Conservation (phyloP, 2,329 filamentous ascomycete genomes). For the Fusarium gaditjirri region DNA sequence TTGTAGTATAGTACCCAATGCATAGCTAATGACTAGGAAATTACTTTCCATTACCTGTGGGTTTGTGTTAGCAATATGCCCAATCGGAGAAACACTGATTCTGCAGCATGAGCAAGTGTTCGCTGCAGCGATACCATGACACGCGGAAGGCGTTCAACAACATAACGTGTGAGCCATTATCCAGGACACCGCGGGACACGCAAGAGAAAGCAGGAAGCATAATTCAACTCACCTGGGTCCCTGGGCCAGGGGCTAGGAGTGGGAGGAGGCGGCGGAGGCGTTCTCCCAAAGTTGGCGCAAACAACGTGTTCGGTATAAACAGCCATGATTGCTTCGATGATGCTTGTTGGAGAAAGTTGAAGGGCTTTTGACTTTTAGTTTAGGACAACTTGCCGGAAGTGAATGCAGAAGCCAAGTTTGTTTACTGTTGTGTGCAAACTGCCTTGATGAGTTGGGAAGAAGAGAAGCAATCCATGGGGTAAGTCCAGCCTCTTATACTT, state of each 20-base stretch:
- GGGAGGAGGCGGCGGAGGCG: constrained; percentile 12
- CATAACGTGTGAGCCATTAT: neutral
- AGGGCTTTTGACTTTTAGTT: neutral
- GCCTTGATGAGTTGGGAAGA: neutral
- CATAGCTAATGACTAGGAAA: neutral
- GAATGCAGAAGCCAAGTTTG: neutral
- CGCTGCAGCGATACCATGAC: constrained; percentile 17
- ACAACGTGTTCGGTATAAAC: neutral
- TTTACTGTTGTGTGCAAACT: neutral
- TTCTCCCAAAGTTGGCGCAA: constrained; percentile 8
- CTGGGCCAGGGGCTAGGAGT: constrained; percentile 15
- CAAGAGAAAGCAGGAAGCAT: neutral
- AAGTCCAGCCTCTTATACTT: constrained; percentile 15
- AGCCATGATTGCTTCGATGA: constrained; percentile 15
- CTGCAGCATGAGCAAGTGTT: constrained; percentile 9
- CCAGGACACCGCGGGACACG: neutral
- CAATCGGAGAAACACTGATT: constrained; percentile 9
- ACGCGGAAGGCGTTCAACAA: constrained; percentile 12
- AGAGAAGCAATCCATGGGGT: neutral
- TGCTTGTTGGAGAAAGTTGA: neutral
- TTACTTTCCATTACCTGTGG: constrained; percentile 21
- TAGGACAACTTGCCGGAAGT: neutral
- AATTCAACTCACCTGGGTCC: constrained; percentile 22
- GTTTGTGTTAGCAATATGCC: constrained; percentile 7
- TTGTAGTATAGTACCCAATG: neutral